Base-by-base conservation (phyloP, 352 stramenopile species). In the Phytophthora ramorum region DNA sequence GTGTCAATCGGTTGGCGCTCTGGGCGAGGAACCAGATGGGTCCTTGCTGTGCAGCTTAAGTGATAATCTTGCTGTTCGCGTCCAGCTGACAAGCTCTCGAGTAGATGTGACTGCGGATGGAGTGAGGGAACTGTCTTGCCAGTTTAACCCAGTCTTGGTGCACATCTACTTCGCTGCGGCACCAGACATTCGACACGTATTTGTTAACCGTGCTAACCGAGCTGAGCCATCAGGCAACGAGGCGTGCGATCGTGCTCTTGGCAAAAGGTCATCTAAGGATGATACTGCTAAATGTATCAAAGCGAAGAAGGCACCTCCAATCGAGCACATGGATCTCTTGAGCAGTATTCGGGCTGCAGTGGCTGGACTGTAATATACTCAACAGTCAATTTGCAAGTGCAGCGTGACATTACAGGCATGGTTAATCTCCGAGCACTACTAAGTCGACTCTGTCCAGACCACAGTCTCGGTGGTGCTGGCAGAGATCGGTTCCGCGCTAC, bases 41-140 rank as follows among this genome's bases (percentile, higher is more conserved):
- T 68, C 79, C 0, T 49, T 91, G 20, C 22, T 90, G 10, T 66
- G 60, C 32, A 83, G 74, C 4, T 66, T 91, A 17, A 91, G 79
- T 26, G 81, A 90, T 17, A 47, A 72, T 0, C 61, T 91, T 16
- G 80, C 61, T 14, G 58, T 89, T 30, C 73, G 73, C 4, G 32
- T 87, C 30, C 74, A 63, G 3, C 35, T 91, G 2, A 28, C 38
- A 28, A 30, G 20, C 6, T 45, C 34, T 24, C 20, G 30, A 19
- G 37, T 7, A 19, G 14, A 7, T 43, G 13, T 14, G 14, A 43
- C 37, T 43, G 14, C 4, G 4, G 37, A 19, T 8, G 37, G 14
- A 43, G 37, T n/a, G 37, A 43, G 62, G 26, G 30, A 49, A 9
- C 7, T n/a, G 46, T 10, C 32, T 17, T 2, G 16, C 7, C 35